These are phyloP conservation scores for Phytophthora nicotianae DNA, from an alignment of 352 stramenopile genomes.

Conservation along the genomic window DNA sequence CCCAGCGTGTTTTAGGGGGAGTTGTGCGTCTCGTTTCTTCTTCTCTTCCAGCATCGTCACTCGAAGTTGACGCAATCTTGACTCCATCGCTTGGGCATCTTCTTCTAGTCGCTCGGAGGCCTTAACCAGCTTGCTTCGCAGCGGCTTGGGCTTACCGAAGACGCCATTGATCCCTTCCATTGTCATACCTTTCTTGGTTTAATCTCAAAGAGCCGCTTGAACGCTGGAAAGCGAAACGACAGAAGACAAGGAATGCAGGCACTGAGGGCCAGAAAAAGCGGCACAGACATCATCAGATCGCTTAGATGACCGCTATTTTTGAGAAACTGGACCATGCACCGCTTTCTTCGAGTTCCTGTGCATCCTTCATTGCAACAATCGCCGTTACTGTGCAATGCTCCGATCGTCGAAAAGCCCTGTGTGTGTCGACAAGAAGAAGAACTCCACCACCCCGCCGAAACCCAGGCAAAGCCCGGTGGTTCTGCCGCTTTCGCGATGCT, in stretches of 20 bases:
- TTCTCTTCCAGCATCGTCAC: slow-evolving; percentile 74
- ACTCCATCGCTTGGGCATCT: slow-evolving; percentile 77
- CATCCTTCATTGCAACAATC: slow-evolving; percentile 28
- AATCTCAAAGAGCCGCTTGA: slow-evolving; percentile 19
- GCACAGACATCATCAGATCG: slow-evolving; percentile 12
- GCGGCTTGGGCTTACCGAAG: slow-evolving; percentile 29
- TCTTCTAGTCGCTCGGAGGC: slow-evolving; percentile 68
- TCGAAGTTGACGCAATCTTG: slow-evolving; percentile 57
- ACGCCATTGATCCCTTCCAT: slow-evolving; percentile 40
- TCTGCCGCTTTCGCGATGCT: slow-evolving; percentile 58
- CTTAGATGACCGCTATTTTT: slow-evolving; percentile 26
- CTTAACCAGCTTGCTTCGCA: slow-evolving; percentile 26
- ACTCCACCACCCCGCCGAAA: slow-evolving; percentile 22
- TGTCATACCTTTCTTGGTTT: slow-evolving; percentile 15
- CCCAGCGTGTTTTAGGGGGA: slow-evolving; percentile 64
- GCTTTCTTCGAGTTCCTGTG: not conserved
- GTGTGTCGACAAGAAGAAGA: slow-evolving; percentile 18
- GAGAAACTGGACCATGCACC: not conserved
- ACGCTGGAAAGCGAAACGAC: slow-evolving; percentile 28
- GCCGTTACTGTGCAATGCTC: slow-evolving; percentile 24
- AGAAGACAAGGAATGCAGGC: slow-evolving; percentile 2
- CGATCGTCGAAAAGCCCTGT: slow-evolving; percentile 10
- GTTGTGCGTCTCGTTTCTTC: slow-evolving; percentile 54
- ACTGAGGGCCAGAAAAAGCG: slow-evolving; percentile 17
- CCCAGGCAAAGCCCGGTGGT: slow-evolving; percentile 30